Evolutionary conservation across 2,329 filamentous ascomycete genomes (phyloP).

Genomic region (Phaeosphaeria sp.): DNA sequence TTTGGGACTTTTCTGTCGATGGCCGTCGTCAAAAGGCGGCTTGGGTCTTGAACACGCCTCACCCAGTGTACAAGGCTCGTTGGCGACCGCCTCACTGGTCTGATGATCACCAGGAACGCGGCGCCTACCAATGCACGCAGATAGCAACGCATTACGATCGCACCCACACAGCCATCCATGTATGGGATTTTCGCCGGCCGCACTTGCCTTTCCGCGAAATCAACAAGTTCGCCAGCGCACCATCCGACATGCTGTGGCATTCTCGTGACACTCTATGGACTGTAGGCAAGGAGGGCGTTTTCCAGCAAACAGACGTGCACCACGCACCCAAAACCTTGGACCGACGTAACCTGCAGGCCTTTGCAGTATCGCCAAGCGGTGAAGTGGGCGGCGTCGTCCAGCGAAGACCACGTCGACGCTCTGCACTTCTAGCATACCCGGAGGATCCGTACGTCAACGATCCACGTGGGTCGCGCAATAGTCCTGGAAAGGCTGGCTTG

Average conservation of each 20-base stretch:
- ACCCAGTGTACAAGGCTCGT: slow-evolving; percentile 66
- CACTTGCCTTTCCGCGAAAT: slow-evolving; percentile 68
- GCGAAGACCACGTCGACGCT: slow-evolving; percentile 53
- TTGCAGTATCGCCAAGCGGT: slow-evolving; percentile 64
- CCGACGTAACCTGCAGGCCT: slow-evolving; percentile 61
- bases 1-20: slow-evolving; percentile 68
- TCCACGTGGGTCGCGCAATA: slow-evolving; percentile 51
- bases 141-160: slow-evolving; percentile 68
- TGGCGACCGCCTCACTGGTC: slow-evolving; percentile 68
- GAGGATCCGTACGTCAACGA: slow-evolving; percentile 48
- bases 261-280: slow-evolving; percentile 70
- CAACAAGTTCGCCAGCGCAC: slow-evolving; percentile 60
- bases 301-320: slow-evolving; percentile 68
- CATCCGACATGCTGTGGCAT: slow-evolving; percentile 68
- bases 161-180: slow-evolving; percentile 65
- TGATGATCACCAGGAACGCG: slow-evolving; percentile 57
- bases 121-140: slow-evolving; percentile 66
- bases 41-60: slow-evolving; percentile 65
- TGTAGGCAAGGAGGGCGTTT: slow-evolving; percentile 65
- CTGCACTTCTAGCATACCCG: slow-evolving; percentile 49
- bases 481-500: slow-evolving; percentile 55
- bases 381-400: slow-evolving; percentile 63
- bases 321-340: slow-evolving; percentile 66
- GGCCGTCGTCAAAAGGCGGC: slow-evolving; percentile 65
- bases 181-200: slow-evolving; percentile 70